Evolutionary conservation across 108 stramenopile genomes (phyloP).

Genomic region (Hondaea fermentalgiana): DNA sequence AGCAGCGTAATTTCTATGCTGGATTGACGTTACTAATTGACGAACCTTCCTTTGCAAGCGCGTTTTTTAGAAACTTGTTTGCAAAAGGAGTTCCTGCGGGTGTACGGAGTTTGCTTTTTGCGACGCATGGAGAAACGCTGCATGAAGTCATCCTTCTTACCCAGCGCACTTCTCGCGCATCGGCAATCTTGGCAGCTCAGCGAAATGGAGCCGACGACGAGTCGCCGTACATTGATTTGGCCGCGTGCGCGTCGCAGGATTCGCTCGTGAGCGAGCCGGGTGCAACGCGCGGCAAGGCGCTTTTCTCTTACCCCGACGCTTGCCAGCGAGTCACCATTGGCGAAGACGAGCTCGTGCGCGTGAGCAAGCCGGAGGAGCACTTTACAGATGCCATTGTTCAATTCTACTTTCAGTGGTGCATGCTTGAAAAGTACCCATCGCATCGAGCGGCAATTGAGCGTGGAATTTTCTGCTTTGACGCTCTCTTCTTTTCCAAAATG

Average conservation of each 20-base stretch:
- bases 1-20: not conserved
- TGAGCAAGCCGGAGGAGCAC: not conserved
- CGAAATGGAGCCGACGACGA: not conserved
- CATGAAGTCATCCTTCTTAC: not conserved
- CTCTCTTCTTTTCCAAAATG: not conserved
- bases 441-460: not conserved
- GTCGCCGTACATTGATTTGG: not conserved
- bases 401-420: not conserved
- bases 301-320: not conserved
- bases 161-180: not conserved
- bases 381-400: not conserved
- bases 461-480: not conserved
- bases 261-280: too few relatives aligned
- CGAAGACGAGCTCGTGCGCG: not conserved
- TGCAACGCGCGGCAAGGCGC: too few relatives aligned
- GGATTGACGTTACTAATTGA: not conserved
- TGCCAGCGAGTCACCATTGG: not conserved
- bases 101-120: not conserved
- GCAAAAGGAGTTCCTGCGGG: not conserved
- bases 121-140: not conserved
- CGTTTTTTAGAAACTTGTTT: not conserved
- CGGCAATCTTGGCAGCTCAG: not conserved
- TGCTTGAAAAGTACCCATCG: not conserved
- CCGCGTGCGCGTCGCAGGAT: too few relatives aligned
- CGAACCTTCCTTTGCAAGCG: not conserved